These are phyloP conservation scores for Pachysolen tannophilus DNA, from an alignment of 805 yeast species.

Conservation along the genomic window DNA sequence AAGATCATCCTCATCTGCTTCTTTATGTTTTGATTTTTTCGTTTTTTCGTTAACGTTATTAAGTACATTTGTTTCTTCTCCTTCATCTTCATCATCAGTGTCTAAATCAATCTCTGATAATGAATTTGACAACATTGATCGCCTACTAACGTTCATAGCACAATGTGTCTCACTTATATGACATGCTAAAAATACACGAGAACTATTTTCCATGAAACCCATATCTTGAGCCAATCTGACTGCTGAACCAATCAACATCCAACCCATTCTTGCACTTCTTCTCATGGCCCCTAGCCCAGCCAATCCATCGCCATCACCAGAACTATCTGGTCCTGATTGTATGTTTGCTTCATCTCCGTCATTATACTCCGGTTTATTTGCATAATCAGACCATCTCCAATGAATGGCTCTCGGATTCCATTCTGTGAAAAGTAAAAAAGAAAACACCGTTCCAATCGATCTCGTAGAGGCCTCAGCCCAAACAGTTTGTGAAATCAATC, in stretches of 20 bases:
- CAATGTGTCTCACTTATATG: constrained; percentile 78
- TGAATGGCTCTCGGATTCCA: constrained; percentile 97
- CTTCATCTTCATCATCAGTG: constrained; percentile 27
- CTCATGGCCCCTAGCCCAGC: constrained; percentile 82
- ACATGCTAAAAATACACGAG: constrained; percentile 73
- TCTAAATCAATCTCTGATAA: constrained; percentile 58
- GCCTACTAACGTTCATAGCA: constrained; percentile 72
- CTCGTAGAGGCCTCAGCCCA: constrained; percentile 93
- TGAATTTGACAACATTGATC: constrained; percentile 71
- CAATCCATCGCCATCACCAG: constrained; percentile 28
- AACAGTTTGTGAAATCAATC: constrained; percentile 73
- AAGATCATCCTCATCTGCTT: constrained; percentile 12
- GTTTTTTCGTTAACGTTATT: constrained; percentile 13
- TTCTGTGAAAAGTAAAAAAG: constrained; percentile 79
- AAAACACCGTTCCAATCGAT: constrained; percentile 78
- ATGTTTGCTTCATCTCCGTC: constrained; percentile 10
- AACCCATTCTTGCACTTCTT: constrained; percentile 82
- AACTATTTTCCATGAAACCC: constrained; percentile 67
- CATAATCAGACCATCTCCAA: constrained; percentile 81
- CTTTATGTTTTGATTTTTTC: constrained; percentile 3
- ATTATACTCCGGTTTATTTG: constrained; percentile 46
- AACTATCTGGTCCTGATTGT: constrained; percentile 12
- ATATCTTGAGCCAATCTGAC: constrained; percentile 81
- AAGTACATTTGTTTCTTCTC: constrained; percentile 24
- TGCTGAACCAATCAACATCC: constrained; percentile 89